phyloP scores from a whole-genome alignment of 176 grass and related monocot genomes.

The Zea luxurians region DNA sequence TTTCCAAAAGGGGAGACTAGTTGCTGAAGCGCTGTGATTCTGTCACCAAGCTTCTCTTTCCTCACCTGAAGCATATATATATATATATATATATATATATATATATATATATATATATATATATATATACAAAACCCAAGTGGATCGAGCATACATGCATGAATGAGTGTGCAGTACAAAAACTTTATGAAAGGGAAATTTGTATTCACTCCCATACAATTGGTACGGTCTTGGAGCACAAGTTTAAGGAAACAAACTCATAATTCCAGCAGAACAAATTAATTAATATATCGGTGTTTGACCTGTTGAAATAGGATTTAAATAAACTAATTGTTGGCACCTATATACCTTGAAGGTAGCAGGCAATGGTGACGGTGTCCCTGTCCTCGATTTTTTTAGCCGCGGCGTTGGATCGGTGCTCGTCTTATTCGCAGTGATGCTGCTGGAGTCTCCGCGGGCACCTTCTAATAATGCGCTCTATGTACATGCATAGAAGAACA shows the following conservation, averaged over 20 bases:
- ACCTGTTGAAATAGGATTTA: not conserved
- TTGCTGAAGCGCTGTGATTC: constrained; percentile 95
- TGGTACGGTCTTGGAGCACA: not conserved
- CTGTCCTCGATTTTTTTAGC: constrained; percentile 72
- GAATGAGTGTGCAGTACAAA: not conserved
- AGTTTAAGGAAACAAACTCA: not conserved
- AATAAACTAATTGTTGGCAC: not conserved
- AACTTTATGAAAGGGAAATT: no score
- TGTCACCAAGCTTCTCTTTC: constrained; percentile 98
- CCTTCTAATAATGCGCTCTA: constrained; percentile 57
- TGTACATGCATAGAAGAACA: not conserved
- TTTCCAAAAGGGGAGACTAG: constrained; percentile 99
- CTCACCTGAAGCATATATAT: constrained; percentile 65
- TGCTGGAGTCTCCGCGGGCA: constrained; percentile 42
- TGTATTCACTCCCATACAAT: not conserved
- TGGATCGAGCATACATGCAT: not conserved
- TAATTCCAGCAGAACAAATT: not conserved
- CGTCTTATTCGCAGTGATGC: constrained; percentile 49
- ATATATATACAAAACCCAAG: not conserved
- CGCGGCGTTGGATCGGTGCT: constrained; percentile 18
- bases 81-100: not conserved
- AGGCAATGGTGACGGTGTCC: constrained; percentile 60
- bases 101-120: not conserved
- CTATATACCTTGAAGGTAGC: constrained; percentile 68
- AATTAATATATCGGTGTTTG: no score